Evolutionary conservation across 2,329 filamentous ascomycete genomes (phyloP).

Genomic region (Pseudodiploospora longispora): DNA sequence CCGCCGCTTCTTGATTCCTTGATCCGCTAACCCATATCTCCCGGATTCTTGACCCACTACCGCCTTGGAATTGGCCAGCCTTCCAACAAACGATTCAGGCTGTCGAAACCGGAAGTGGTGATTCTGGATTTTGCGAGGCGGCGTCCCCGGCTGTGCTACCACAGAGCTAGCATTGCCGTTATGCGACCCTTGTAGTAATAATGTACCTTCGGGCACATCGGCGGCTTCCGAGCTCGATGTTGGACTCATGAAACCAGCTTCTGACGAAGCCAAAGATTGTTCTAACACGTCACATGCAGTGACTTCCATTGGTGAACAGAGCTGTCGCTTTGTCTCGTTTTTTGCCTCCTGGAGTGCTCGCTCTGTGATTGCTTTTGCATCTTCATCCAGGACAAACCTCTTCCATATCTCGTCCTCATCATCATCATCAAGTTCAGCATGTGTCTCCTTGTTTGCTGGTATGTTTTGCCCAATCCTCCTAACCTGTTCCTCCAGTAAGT

Average conservation of each 20-base stretch:
- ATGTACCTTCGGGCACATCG: too few species aligned
- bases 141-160: not conserved
- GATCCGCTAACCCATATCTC: not conserved
- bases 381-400: constrained; percentile 19
- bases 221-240: too few species aligned
- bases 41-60: not conserved
- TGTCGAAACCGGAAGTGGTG: constrained; percentile 20
- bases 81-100: constrained; percentile 24
- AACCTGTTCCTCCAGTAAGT: too few species aligned
- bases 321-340: constrained; percentile 12
- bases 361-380: constrained; percentile 12
- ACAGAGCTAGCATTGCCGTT: not conserved
- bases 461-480: not conserved
- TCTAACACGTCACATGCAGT: constrained; percentile 12
- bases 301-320: constrained; percentile 1
- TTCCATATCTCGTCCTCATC: constrained; percentile 19
- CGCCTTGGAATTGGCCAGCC: constrained; percentile 12
- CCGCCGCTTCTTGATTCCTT: constrained; percentile 11
- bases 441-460: not conserved
- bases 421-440: not conserved
- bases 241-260: too few species aligned
- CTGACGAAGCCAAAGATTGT: constrained; percentile 8
- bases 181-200: not conserved
- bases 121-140: constrained; percentile 1
- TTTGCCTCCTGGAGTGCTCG: constrained; percentile 15